Percentiles rank a stretch among this genome's conserved stretches.
phyloP scores from a whole-genome alignment of 2,329 filamentous ascomycete species.

The Xylariaceae sp. region DNA sequence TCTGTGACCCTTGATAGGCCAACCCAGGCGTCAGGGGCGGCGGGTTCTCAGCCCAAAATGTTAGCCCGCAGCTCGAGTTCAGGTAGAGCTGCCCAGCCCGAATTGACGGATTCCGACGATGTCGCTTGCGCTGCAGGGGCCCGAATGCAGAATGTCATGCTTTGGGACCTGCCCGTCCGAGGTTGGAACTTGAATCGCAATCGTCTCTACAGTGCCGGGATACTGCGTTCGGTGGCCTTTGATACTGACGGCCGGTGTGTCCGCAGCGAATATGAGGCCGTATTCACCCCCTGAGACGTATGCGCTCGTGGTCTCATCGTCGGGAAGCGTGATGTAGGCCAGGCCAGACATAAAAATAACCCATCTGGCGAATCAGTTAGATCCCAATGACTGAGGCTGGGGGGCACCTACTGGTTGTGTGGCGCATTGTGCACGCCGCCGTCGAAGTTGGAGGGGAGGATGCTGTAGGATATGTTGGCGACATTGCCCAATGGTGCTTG shows the following conservation, averaged over 20 bases:
- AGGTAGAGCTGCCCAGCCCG: neutral
- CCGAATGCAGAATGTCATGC: slow-evolving; percentile 40
- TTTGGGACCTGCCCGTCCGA: slow-evolving; percentile 33
- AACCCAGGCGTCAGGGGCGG: neutral
- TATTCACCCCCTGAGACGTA: slow-evolving; percentile 38
- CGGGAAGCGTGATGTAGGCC: slow-evolving; percentile 41
- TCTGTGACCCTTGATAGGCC: neutral
- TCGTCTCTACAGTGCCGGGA: slow-evolving; percentile 37
- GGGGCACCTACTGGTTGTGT: slow-evolving; percentile 35
- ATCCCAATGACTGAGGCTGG: neutral
- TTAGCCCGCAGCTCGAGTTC: neutral
- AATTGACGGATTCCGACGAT: slow-evolving; percentile 21
- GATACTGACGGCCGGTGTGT: slow-evolving; percentile 37
- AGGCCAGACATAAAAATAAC: slow-evolving; percentile 38
- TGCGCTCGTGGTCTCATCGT: slow-evolving; percentile 32
- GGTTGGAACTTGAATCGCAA: slow-evolving; percentile 38
- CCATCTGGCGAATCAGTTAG: slow-evolving; percentile 27
- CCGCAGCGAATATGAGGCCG: slow-evolving; percentile 41
- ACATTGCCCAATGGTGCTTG: slow-evolving; percentile 32
- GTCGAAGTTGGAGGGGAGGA: slow-evolving; percentile 37
- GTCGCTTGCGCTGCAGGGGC: slow-evolving; percentile 34
- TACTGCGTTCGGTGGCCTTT: slow-evolving; percentile 42
- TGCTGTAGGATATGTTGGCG: slow-evolving; percentile 34
- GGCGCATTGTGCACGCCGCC: slow-evolving; percentile 42
- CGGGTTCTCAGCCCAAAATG: neutral